Evolutionary conservation across 768 basidiomycete genomes (phyloP), one percentile per base, ranked within the genome.

Genomic region (Rhodotorula kratochvilovae): DNA sequence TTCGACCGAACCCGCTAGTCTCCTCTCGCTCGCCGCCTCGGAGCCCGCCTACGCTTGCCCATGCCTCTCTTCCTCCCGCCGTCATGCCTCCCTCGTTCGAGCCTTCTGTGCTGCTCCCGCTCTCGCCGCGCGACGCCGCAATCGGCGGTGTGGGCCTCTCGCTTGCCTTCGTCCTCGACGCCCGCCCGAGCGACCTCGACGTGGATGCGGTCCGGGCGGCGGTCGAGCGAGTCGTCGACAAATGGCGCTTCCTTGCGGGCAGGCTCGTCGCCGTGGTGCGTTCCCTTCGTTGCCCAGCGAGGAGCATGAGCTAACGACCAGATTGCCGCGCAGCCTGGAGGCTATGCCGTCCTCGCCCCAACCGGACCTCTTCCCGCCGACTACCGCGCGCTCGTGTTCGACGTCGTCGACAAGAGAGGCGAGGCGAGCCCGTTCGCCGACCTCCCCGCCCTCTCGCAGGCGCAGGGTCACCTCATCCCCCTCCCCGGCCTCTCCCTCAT

Each of bases 71-170:
- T n/a, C n/a, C n/a, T n/a, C n/a, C n/a, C n/a, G n/a, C n/a, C n/a
- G n/a, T n/a, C n/a, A n/a, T n/a, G n/a, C n/a, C n/a, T n/a, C n/a
- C 55, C 55, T 31, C 17, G 17, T 3, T 17, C 55, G 55, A 43
- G 17, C 33, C 21, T 29, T 42, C 58, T 2, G 43, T 45, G 15
- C 58, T 59, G 29, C 43, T 59, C 25, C 58, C 58, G 25, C 58
- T 59, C 27, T 27, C 58, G 21, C 12, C 39, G 1, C 39, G 58
- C 3, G 58, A 59, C 42, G 23, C 23, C 5, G 58, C 58, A 3
- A 59, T 59, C 17, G 58, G 58, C 39, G 58, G 58, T 27, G 42
- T 59, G 10, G 58, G 58, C 17, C 58, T 59, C 25, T n/a, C 42
- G n/a, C 42, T 59, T 42, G 58, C 59, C 27, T 46, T 61, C 45